Conservation (phyloP, 805 yeast species). For the Phaffomyces thermotolerans region DNA sequence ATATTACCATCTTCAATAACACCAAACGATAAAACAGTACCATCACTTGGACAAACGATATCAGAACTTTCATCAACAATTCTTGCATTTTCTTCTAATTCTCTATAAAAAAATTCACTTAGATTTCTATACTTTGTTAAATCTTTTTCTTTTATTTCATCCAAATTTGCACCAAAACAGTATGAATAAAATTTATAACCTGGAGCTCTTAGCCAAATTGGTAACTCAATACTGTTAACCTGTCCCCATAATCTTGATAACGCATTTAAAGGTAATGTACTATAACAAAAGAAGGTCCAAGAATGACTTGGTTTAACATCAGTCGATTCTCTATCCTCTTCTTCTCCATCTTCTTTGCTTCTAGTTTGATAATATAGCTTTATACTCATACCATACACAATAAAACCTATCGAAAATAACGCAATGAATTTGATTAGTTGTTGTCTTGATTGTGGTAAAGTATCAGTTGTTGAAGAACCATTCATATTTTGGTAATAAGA, state of each 20-base stretch:
- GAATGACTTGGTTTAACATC: constrained; percentile 58
- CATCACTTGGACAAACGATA: constrained; percentile 90
- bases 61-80: constrained; percentile 61
- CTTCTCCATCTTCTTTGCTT: constrained; percentile 12
- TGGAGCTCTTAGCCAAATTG: constrained; percentile 81
- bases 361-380: constrained; percentile 21
- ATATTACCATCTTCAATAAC: constrained; percentile 74
- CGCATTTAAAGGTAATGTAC: constrained; percentile 85
- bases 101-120: constrained; percentile 87
- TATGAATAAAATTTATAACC: constrained; percentile 72
- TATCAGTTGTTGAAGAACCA: constrained; percentile 13
- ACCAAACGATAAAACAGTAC: constrained; percentile 82
- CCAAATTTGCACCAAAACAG: constrained; percentile 80
- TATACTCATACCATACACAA: constrained; percentile 24
- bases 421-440: constrained; percentile 24
- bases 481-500: constrained; percentile 17
- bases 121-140: constrained; percentile 68
- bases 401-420: constrained; percentile 21
- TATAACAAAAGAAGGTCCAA: constrained; percentile 86
- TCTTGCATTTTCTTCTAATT: constrained; percentile 67
- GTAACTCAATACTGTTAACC: constrained; percentile 74
- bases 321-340: constrained; percentile 17
- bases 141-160: constrained; percentile 83
- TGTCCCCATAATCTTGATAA: constrained; percentile 93
- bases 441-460: constrained; percentile 12